A percentile compares a stretch with the other conserved stretches of the same genome.
Evolutionary conservation across 2,329 filamentous ascomycete species (phyloP).

Genomic region (Monosporascus sp.): DNA sequence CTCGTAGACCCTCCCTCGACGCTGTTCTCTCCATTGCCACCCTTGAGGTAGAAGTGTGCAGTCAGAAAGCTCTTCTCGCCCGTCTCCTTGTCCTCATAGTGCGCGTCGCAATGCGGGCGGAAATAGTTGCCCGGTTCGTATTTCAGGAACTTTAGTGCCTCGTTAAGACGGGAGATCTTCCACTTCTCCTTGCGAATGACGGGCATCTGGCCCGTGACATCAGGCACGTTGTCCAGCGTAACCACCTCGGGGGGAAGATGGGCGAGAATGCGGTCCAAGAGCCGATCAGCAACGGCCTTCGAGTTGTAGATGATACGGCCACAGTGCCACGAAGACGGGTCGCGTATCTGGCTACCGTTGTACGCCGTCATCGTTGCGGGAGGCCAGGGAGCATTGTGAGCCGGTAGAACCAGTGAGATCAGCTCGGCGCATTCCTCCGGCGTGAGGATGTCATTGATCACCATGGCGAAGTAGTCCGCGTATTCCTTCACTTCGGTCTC

Average conservation of each 20-base stretch:
- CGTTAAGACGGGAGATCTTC: conserved; percentile 6
- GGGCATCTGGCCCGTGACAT: conserved; percentile 10
- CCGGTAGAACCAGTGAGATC: conserved; percentile 5
- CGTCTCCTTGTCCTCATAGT: conserved; percentile 2
- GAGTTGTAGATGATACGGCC: conserved; percentile 10
- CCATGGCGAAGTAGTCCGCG: conserved; percentile 9
- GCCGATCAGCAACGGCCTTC: conserved; percentile 3
- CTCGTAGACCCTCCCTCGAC: conserved; percentile 13
- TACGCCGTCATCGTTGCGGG: conserved; percentile 6
- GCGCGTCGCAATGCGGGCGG: conserved; percentile 10
- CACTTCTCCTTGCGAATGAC: conserved; percentile 10
- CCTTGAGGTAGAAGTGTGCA: conserved; percentile 10
- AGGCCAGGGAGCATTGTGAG: conserved; percentile 4
- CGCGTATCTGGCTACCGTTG: conserved; percentile 3
- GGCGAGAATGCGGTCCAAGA: conserved; percentile 9
- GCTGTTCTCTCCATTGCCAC: conserved; percentile 1
- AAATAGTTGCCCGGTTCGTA: conserved; percentile 12
- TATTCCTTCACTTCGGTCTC: conserved; percentile 6
- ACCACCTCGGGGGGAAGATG: conserved; percentile 7
- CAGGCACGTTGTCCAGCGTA: conserved; percentile 7
- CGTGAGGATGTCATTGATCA: conserved; percentile 7
- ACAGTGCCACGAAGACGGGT: conserved; percentile 4
- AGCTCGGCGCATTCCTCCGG: conserved; percentile 5
- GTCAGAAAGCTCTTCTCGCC: conserved; percentile 10
- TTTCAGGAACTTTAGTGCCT: conserved; percentile 11